Evolutionary conservation across 345 rosid species (phyloP).

Genomic region (Pelargonium nanum): DNA sequence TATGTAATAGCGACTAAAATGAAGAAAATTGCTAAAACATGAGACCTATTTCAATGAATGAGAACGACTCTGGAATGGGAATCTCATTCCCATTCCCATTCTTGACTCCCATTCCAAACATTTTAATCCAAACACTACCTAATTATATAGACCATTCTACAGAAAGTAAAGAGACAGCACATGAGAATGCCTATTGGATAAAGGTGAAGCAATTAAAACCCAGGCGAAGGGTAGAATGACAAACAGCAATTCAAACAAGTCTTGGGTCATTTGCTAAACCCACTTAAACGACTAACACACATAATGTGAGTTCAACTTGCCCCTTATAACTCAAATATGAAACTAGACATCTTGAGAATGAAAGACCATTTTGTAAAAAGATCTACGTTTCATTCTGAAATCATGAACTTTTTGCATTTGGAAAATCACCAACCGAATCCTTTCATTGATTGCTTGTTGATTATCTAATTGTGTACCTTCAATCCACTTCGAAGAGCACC

Average conservation of each 20-base stretch:
- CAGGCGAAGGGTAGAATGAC: not conserved
- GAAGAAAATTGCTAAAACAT: not conserved
- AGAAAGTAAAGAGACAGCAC: not conserved
- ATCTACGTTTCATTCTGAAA: not conserved
- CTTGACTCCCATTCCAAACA: too few relatives aligned
- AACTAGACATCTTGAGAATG: not conserved
- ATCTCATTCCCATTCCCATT: too few relatives aligned
- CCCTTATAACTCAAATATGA: not conserved
- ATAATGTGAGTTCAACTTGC: not conserved
- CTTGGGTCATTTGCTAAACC: not conserved
- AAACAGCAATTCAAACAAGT: not conserved
- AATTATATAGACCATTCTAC: too few relatives aligned
- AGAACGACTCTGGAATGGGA: too few relatives aligned
- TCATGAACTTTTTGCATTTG: not conserved
- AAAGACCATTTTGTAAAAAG: not conserved
- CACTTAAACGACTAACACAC: not conserved
- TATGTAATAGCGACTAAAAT: not conserved
- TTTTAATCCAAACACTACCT: too few relatives aligned
- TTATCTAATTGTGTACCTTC: constrained; percentile 40
- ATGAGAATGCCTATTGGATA: not conserved
- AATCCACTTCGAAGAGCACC: constrained; percentile 86
- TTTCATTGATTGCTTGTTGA: too few relatives aligned
- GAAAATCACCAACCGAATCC: too few relatives aligned
- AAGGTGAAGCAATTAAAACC: not conserved
- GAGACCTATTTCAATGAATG: not conserved